Base-by-base conservation (phyloP, 371 early-diverging fungal species). In the Saksenaea vasiformis region DNA sequence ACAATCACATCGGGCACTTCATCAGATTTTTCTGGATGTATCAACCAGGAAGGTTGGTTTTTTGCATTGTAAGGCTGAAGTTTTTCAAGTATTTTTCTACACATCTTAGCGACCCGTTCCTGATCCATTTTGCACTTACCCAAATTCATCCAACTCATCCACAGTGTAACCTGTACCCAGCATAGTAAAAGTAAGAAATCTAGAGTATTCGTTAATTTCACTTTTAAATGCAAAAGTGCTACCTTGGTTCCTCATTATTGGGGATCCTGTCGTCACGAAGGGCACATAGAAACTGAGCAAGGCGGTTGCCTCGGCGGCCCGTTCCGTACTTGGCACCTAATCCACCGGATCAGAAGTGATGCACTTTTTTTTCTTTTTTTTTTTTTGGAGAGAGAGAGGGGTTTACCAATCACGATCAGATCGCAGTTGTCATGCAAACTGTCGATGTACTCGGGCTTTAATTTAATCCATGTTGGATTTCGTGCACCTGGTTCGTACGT, bases 401-500 rank as follows among this genome's bases (percentile, higher is more conserved):
- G n/a, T n/a, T 68, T 87, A 62, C 90, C 93, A 44, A 93, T 83
- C 0, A 93, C 66, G 9, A 93, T 61, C 13, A 93, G 70, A 72
- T 93, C 93, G 39, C 91, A 71, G 56, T 85, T 87, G 28, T 93
- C 91, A 13, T 77, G 77, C 9, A 91, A 71, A 1, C 76, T 66
- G 56, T 89, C 88, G 28, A 92, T 76, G 61, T 91, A 92, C 26
- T 90, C 90, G 0, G 94, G 90, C 61, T 93, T 93, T 26, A 91
- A 65, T 60, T 93, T 93, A 22, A 92, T 56, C 92, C 94, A 93
- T n/a, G 77, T 71, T 24, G 78, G 68, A 28, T 76, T 71, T 26
- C 87, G 76, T 41, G 79, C 82, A 41, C 83, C 83, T 3, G 87
- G 77, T 8, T 73, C 56, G 74, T 93, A 93, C 0, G 54, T 37